Evolutionary conservation across 768 basidiomycete genomes (phyloP).

Genomic region (Boletus patriciae): DNA sequence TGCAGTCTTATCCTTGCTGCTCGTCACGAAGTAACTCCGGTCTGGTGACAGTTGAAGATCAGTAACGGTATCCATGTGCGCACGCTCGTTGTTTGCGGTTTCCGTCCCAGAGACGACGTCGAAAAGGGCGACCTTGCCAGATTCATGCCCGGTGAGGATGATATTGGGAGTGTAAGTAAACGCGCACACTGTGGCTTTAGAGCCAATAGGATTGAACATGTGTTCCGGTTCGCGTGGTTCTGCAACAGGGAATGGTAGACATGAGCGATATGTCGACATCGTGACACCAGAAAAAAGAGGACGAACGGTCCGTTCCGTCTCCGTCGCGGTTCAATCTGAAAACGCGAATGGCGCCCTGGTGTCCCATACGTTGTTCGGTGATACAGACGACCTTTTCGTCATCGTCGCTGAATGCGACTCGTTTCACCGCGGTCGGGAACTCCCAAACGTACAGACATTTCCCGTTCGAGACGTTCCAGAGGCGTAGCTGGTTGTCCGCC

Average conservation of each 20-base stretch:
- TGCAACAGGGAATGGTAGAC: conserved; percentile 30
- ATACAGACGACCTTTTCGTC: conserved; percentile 85
- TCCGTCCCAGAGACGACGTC: conserved; percentile 88
- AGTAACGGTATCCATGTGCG: conserved; percentile 83
- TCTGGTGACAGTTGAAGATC: conserved; percentile 91
- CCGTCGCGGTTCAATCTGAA: conserved; percentile 83
- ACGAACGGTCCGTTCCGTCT: conserved; percentile 78
- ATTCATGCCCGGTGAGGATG: conserved; percentile 94
- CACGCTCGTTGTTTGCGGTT: conserved; percentile 77
- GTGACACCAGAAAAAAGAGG: not conserved
- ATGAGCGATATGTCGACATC: not conserved
- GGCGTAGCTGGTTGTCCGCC: conserved; percentile 88
- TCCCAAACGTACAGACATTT: conserved; percentile 96
- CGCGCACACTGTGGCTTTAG: conserved; percentile 95
- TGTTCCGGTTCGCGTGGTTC: conserved; percentile 73
- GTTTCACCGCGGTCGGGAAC: conserved; percentile 96
- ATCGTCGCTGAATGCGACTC: conserved; percentile 88
- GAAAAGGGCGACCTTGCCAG: conserved; percentile 91
- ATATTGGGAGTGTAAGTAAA: conserved; percentile 77
- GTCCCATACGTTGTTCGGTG: conserved; percentile 96
- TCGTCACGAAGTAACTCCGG: conserved; percentile 92
- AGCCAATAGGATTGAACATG: conserved; percentile 86
- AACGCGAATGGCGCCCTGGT: conserved; percentile 87
- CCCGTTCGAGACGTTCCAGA: conserved; percentile 88
- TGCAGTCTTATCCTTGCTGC: conserved; percentile 95